Percentiles rank a stretch among this genome's conserved stretches.
These are phyloP conservation scores for Paraconiothyrium sp. DNA, from an alignment of 2,329 filamentous ascomycete species.

Conservation along the genomic window DNA sequence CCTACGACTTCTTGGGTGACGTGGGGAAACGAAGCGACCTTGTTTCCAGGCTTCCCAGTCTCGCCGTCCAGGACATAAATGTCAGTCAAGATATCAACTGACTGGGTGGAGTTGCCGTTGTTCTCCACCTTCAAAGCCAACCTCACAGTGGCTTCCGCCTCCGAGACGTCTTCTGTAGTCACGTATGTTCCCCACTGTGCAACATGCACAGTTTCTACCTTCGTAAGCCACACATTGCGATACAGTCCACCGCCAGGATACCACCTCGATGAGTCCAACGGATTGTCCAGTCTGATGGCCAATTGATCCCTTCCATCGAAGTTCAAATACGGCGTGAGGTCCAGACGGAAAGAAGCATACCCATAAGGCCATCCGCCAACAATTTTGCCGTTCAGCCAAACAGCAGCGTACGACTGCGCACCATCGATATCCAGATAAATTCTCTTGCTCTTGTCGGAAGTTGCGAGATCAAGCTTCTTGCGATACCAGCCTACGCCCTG, in stretches of 20 bases:
- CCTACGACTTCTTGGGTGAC: conserved; percentile 41
- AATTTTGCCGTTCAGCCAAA: conserved; percentile 60
- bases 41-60: conserved; percentile 30
- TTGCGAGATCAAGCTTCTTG: conserved; percentile 43
- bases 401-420: conserved; percentile 60
- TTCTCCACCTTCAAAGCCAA: conserved; percentile 60
- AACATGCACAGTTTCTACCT: conserved; percentile 57
- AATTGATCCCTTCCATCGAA: conserved; percentile 50
- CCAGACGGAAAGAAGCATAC: conserved; percentile 60
- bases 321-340: conserved; percentile 56
- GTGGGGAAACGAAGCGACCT: conserved; percentile 49
- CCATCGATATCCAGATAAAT: conserved; percentile 60
- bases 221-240: conserved; percentile 63
- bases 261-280: conserved; percentile 59
- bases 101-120: conserved; percentile 40
- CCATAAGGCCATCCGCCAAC: conserved; percentile 63
- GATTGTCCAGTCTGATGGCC: conserved; percentile 62
- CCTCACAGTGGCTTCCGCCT: conserved; percentile 56
- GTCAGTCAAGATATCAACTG: conserved; percentile 54
- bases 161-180: conserved; percentile 57
- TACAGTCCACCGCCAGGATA: conserved; percentile 65
- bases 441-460: conserved; percentile 43
- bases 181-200: conserved; percentile 61
- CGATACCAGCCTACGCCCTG: conserved; percentile 63
- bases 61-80: conserved; percentile 51